phyloP scores from a whole-genome alignment of 208 protist species.

The Acanthamoeba sp. region DNA sequence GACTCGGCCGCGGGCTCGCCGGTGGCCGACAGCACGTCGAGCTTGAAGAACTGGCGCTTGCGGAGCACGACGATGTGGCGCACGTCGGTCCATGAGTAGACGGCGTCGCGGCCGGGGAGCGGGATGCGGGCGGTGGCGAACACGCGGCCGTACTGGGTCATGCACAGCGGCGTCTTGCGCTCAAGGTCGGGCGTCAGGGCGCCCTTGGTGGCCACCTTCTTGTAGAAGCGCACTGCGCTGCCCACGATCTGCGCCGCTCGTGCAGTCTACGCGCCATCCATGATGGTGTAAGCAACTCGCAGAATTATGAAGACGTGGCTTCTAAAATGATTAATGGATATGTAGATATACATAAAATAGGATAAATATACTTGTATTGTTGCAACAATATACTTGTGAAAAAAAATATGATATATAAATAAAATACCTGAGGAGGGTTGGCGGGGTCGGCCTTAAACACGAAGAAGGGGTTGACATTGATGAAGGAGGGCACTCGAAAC shows the following conservation, averaged over 20 bases:
- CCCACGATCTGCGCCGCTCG: conserved; percentile 17
- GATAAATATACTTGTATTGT: too few species aligned
- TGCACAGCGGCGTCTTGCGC: conserved; percentile 34
- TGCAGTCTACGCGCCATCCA: not conserved
- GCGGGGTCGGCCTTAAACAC: not conserved
- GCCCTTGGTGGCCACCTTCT: not conserved
- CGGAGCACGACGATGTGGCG: conserved; percentile 60
- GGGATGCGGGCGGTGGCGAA: conserved; percentile 52
- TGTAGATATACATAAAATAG: not conserved
- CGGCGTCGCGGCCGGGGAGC: not conserved
- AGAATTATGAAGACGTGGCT: not conserved
- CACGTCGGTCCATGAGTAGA: conserved; percentile 15
- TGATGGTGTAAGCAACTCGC: too few species aligned
- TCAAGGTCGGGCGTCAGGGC: conserved; percentile 14
- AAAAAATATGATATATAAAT: not conserved
- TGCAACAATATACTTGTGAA: not conserved
- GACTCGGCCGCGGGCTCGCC: not conserved
- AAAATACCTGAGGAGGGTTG: not conserved
- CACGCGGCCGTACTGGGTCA: conserved; percentile 58
- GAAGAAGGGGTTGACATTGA: conserved; percentile 75
- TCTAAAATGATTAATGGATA: not conserved
- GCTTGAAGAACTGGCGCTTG: conserved; percentile 59
- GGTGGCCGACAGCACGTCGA: conserved; percentile 6
- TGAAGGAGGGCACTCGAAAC: not conserved
- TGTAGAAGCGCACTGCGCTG: conserved; percentile 17